Conservation (phyloP, 1,284 basidiomycete species). For the Volvariella volvacea region DNA sequence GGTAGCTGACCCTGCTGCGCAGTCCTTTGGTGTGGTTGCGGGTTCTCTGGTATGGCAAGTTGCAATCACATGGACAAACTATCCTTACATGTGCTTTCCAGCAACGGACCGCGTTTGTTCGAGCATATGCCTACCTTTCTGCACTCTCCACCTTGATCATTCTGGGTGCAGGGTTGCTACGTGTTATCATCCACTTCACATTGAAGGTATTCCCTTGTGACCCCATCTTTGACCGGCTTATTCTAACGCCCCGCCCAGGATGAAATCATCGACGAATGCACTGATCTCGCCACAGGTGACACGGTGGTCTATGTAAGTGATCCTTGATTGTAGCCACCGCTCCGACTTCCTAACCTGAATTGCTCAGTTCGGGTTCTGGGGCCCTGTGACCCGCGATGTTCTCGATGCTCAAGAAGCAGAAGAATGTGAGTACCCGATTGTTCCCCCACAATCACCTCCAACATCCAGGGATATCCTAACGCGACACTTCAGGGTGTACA, state of each 20-base stretch:
- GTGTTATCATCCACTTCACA: slow-evolving; percentile 57
- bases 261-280: slow-evolving; percentile 47
- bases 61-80: not conserved
- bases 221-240: slow-evolving; percentile 3
- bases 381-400: slow-evolving; percentile 28
- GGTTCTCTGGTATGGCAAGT: slow-evolving; percentile 42
- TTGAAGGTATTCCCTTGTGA: slow-evolving; percentile 41
- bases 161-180: slow-evolving; percentile 46
- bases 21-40: slow-evolving; percentile 46
- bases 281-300: slow-evolving; percentile 24
- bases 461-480: no score
- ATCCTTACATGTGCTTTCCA: slow-evolving; percentile 19
- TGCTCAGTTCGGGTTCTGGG: slow-evolving; percentile 36
- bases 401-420: slow-evolving; percentile 32
- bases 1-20: not conserved
- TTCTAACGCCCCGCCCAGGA: slow-evolving; percentile 23
- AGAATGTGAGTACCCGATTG: slow-evolving; percentile 32
- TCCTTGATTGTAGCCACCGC: not conserved
- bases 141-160: slow-evolving; percentile 45
- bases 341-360: not conserved
- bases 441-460: not conserved
- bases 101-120: slow-evolving; percentile 54
- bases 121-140: slow-evolving; percentile 49
- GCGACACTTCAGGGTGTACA: slow-evolving; percentile 48
- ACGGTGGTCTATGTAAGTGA: slow-evolving; percentile 25